Conservation (phyloP, 768 basidiomycete species). For the Macrolepiota fuliginosa region DNA sequence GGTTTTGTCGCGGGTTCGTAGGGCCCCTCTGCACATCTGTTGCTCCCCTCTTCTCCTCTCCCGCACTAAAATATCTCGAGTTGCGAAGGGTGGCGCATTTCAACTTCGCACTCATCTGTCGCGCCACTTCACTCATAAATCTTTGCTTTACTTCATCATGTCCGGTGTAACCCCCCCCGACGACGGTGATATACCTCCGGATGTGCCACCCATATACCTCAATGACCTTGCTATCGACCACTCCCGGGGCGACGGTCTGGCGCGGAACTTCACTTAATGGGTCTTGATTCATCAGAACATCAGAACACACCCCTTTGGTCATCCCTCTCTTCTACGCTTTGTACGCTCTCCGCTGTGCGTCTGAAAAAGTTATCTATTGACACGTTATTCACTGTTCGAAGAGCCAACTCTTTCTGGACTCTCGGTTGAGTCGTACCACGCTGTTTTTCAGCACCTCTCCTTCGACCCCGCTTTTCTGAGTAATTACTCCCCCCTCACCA, state of each 20-base stretch:
- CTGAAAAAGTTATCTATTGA: neutral
- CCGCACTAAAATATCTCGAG: neutral
- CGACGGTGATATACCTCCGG: neutral
- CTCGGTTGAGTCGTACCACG: neutral
- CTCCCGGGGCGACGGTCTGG: neutral
- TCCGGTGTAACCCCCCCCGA: neutral
- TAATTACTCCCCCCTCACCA: neutral
- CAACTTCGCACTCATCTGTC: neutral
- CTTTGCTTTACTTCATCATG: neutral
- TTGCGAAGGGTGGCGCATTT: neutral
- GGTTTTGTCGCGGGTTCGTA: neutral
- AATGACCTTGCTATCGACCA: neutral
- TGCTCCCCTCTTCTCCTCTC: neutral
- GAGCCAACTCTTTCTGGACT: neutral
- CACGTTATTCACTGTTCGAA: neutral
- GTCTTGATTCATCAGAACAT: no score
- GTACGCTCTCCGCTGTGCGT: no score
- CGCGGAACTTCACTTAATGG: neutral
- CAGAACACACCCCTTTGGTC: no score
- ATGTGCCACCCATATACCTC: neutral
- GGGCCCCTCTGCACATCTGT: neutral
- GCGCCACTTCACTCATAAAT: neutral
- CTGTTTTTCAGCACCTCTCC: neutral
- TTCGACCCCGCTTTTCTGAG: neutral
- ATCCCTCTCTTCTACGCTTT: no score